Evolutionary conservation across 2,329 filamentous ascomycete genomes (phyloP).

Genomic region (Pseudonectria foliicola): DNA sequence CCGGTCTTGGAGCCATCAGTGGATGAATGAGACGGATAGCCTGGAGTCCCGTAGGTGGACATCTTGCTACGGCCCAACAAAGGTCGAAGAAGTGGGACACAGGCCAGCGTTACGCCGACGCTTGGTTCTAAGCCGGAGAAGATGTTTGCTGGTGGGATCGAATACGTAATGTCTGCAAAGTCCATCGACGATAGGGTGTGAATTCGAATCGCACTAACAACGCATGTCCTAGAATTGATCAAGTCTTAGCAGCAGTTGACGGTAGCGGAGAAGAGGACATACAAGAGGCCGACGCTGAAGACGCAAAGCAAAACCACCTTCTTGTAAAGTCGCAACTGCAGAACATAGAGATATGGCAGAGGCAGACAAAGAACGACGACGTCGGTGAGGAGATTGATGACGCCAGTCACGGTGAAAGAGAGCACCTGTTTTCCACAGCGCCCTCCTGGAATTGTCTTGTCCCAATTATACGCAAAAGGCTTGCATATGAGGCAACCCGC

Average conservation of each 20-base stretch:
- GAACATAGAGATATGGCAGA: slow-evolving; percentile 23
- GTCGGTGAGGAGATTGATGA: slow-evolving; percentile 27
- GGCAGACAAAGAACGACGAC: slow-evolving; percentile 24
- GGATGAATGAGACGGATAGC: too few species aligned
- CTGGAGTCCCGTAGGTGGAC: not conserved
- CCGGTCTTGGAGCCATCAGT: too few species aligned
- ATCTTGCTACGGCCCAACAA: slow-evolving; percentile 23
- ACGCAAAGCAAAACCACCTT: slow-evolving; percentile 23
- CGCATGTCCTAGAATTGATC: slow-evolving; percentile 17
- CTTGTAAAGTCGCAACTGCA: slow-evolving; percentile 24
- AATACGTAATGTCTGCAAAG: too few species aligned
- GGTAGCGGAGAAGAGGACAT: slow-evolving; percentile 7
- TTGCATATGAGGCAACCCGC: slow-evolving; percentile 25
- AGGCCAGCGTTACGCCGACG: slow-evolving; percentile 32
- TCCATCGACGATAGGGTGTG: slow-evolving; percentile 18
- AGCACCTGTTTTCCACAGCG: slow-evolving; percentile 24
- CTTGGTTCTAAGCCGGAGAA: slow-evolving; percentile 32
- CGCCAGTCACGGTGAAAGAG: slow-evolving; percentile 23
- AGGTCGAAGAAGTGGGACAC: slow-evolving; percentile 33
- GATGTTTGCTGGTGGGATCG: slow-evolving; percentile 26
- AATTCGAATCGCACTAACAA: slow-evolving; percentile 29
- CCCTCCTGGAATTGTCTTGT: slow-evolving; percentile 23
- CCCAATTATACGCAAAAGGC: slow-evolving; percentile 30
- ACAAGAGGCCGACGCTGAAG: slow-evolving; percentile 29
- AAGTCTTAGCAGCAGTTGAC: too few species aligned